Base-by-base conservation (phyloP, 345 rosid genomes). In the Populus nigra region DNA sequence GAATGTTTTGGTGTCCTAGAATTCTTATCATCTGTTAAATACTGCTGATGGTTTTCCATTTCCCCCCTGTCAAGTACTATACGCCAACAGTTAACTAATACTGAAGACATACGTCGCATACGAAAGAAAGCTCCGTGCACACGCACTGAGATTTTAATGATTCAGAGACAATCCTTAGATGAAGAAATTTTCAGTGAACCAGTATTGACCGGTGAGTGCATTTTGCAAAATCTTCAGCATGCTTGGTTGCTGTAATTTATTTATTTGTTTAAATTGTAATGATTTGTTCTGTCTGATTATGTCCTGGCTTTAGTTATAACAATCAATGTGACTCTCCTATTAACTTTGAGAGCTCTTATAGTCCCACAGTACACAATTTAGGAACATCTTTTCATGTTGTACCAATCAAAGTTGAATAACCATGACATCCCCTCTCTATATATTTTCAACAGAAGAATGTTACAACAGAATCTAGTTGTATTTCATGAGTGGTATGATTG, bases 51-150 rank as follows among this genome's bases (percentile, higher is more conserved):
- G 59, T 81, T 74, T 83, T 77, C 25, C 39, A 61, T 74, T 67
- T 49, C 79, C 41, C 73, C 65, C 73, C 70, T 86, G 35, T 88
- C 31, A 82, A 96, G 99, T 83, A 80, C 88, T 27, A 96, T 96
- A 82, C 97, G 98, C 36, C 91, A 88, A 79, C 99, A 96, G 65
- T 80, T 96, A 87, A 92, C 87, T 63, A 90, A 83, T 82, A 91
- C 98, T 68, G 98, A 94, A 81, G 94, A 89, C 81, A 88, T 94
- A 84, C 98, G 97, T 35, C 98, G 99, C 73, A 80, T 89, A 66
- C 92, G 99, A 23, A 96, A 93, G 87, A 96, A 96, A 81, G 99
- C 99, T n/a, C 99, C 99, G 71, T 96, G 99, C 86, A 96, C 98
- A 72, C 76, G 85, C 74, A 73, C 91, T 69, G 99, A 96, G 86